phyloP scores from a whole-genome alignment of 1,284 basidiomycete genomes.

The Cryptococcus sp. region DNA sequence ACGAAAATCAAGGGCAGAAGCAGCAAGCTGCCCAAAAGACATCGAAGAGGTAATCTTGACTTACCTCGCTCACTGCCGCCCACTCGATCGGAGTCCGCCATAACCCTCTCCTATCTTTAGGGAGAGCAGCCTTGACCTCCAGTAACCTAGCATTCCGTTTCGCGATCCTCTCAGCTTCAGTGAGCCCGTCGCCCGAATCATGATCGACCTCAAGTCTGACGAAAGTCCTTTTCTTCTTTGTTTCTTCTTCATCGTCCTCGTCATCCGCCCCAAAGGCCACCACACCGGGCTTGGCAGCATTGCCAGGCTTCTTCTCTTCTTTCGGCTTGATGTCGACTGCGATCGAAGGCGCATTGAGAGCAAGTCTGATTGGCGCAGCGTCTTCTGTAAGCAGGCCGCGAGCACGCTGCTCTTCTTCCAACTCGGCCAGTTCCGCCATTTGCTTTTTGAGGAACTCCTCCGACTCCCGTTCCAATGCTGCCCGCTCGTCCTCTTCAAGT shows the following conservation, averaged over 20 bases:
- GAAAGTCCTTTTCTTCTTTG: constrained; percentile 75
- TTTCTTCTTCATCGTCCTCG: constrained; percentile 73
- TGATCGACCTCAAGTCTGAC: constrained; percentile 78
- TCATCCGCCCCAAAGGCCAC: constrained; percentile 69
- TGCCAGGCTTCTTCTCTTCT: constrained; percentile 52
- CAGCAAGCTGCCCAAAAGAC: not conserved
- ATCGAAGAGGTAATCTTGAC: constrained; percentile 36
- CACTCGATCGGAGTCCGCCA: constrained; percentile 80
- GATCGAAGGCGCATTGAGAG: constrained; percentile 57
- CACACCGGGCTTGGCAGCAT: constrained; percentile 27
- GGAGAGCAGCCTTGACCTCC: constrained; percentile 68
- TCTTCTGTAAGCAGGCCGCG: constrained; percentile 87
- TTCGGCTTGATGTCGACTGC: constrained; percentile 36
- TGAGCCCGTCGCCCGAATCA: constrained; percentile 20
- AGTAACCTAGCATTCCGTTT: constrained; percentile 75
- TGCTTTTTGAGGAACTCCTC: constrained; percentile 84
- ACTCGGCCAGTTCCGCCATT: constrained; percentile 85
- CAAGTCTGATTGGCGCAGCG: constrained; percentile 79
- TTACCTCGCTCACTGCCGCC: constrained; percentile 79
- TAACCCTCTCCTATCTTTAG: constrained; percentile 69
- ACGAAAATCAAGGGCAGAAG: no score
- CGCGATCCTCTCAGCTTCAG: constrained; percentile 58
- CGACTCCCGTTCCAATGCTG: constrained; percentile 78
- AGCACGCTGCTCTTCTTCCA: constrained; percentile 82
- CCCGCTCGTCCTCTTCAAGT: constrained; percentile 78